Evolutionary conservation across 164 flowering plant genomes (phyloP).

Genomic region (Sextonia rubra): DNA sequence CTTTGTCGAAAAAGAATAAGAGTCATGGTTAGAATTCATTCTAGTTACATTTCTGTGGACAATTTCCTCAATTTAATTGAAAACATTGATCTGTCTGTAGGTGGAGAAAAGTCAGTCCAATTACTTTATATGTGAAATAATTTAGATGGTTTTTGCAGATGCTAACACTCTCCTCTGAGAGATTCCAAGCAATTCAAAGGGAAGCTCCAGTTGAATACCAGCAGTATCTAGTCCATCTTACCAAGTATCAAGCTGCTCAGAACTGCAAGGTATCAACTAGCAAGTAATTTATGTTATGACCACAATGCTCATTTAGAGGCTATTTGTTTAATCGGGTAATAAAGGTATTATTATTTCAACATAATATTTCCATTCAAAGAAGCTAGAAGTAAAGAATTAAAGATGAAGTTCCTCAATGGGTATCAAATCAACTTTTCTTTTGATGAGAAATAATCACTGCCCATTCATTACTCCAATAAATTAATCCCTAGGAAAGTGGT

Average conservation of each 20-base stretch:
- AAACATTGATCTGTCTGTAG: no score
- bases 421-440: no score
- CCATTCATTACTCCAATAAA: no score
- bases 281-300: neutral
- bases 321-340: no score
- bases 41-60: neutral
- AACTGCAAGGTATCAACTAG: conserved; percentile 56
- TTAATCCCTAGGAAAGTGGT: no score
- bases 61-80: neutral
- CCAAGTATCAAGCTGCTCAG: conserved; percentile 76
- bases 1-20: conserved; percentile 55
- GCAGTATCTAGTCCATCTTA: conserved; percentile 70
- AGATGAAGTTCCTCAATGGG: no score
- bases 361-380: no score
- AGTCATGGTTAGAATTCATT: conserved; percentile 57
- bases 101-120: neutral
- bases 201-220: conserved; percentile 73
- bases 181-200: conserved; percentile 69
- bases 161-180: conserved; percentile 74
- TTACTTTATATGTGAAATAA: neutral
- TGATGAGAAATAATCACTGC: no score
- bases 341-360: no score
- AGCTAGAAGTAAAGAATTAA: no score
- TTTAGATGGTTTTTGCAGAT: conserved; percentile 37
- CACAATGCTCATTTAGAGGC: no score